Conservation (phyloP, 2,329 filamentous ascomycete genomes). For the Colletotrichum incanum region DNA sequence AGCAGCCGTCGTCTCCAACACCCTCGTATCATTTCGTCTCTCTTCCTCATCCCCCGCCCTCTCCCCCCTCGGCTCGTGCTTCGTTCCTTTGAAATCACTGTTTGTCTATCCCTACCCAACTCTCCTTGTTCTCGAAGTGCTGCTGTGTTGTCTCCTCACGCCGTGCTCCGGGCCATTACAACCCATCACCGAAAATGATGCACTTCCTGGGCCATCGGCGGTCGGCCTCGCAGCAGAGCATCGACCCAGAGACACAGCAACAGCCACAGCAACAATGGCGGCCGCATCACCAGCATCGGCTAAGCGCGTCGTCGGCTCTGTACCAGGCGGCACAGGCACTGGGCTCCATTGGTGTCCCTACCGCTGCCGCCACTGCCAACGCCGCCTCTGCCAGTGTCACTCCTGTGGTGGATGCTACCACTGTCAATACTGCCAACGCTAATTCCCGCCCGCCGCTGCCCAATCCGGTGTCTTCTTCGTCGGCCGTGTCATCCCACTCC, state of each 20-base stretch:
- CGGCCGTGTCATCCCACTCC: slow-evolving; percentile 21
- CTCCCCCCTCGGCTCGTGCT: not conserved
- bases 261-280: slow-evolving; percentile 25
- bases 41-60: not conserved
- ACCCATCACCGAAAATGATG: slow-evolving; percentile 12
- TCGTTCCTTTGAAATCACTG: not conserved
- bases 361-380: slow-evolving; percentile 34
- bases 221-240: slow-evolving; percentile 36
- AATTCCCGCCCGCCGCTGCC: slow-evolving; percentile 25
- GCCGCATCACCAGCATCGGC: slow-evolving; percentile 35
- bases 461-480: slow-evolving; percentile 29
- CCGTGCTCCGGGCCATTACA: not conserved
- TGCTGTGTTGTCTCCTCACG: not conserved
- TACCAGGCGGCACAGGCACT: slow-evolving; percentile 39
- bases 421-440: slow-evolving; percentile 18
- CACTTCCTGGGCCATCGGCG: slow-evolving; percentile 41
- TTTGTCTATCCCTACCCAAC: not conserved
- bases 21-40: not conserved
- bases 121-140: not conserved
- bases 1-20: not conserved
- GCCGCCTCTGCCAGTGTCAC: slow-evolving; percentile 19
- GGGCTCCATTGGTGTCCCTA: slow-evolving; percentile 37
- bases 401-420: not conserved
- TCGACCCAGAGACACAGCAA: slow-evolving; percentile 37
- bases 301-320: slow-evolving; percentile 40